These are phyloP conservation scores for Ampelocalamus luodianensis DNA, from an alignment of 176 grass and related monocot species.

Conservation along the genomic window DNA sequence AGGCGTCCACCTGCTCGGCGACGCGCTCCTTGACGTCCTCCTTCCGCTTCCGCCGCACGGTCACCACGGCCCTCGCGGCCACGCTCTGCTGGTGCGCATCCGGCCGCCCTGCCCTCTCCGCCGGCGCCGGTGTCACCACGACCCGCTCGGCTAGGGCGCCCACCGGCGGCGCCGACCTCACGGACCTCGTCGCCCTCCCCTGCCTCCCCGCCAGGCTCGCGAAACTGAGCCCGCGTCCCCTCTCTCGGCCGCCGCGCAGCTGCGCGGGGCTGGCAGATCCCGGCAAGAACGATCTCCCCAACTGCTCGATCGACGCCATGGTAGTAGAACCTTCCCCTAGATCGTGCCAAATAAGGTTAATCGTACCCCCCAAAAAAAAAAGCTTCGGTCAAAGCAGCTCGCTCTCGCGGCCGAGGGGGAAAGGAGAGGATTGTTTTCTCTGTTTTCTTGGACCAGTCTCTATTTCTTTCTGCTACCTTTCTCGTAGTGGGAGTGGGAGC, in stretches of 20 bases:
- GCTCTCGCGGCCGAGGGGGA: background rate
- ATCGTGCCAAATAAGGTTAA: constrained; percentile 8
- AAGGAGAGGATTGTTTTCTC: background rate
- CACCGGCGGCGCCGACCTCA: constrained; percentile 34
- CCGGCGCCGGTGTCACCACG: constrained; percentile 39
- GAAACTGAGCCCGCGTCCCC: background rate
- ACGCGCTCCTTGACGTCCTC: constrained; percentile 53
- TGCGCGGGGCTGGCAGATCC: background rate
- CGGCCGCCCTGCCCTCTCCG: constrained; percentile 45
- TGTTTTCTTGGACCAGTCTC: background rate
- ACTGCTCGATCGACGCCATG: constrained; percentile 41
- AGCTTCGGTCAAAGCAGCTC: constrained; percentile 13
- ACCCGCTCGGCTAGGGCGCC: constrained; percentile 45
- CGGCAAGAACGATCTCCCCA: constrained; percentile 5
- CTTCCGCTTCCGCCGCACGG: constrained; percentile 74
- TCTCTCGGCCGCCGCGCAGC: background rate
- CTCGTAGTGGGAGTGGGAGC: background rate
- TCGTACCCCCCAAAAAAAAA: background rate
- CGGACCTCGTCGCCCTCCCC: background rate
- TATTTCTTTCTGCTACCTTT: background rate
- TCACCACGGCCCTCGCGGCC: constrained; percentile 67
- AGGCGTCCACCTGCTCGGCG: constrained; percentile 71
- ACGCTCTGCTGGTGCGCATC: constrained; percentile 63
- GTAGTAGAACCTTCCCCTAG: background rate
- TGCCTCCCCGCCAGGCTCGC: background rate